These are phyloP conservation scores for Suhomyces sp. DNA, from an alignment of 805 yeast genomes.

Conservation along the genomic window DNA sequence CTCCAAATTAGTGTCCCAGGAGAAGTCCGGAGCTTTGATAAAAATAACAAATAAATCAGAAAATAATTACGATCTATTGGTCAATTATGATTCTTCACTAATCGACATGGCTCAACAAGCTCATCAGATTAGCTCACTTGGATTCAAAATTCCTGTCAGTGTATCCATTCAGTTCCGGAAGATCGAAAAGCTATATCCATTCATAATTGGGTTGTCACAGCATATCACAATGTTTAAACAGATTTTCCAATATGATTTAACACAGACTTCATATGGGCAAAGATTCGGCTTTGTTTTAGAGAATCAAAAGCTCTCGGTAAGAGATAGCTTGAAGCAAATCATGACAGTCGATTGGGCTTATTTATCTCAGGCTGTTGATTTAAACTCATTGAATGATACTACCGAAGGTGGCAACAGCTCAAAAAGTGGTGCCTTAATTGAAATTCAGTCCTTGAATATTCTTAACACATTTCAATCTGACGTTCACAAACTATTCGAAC, in stretches of 20 bases:
- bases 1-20: conserved; percentile 3
- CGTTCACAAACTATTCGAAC: conserved; percentile 18
- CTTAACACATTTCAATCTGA: conserved; percentile 23
- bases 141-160: conserved; percentile 56
- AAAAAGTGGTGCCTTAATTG: conserved; percentile 25
- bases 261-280: conserved; percentile 31
- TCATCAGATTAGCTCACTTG: conserved; percentile 46
- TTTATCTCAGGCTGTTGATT: conserved; percentile 48
- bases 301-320: conserved; percentile 30
- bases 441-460: conserved; percentile 20
- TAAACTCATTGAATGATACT: conserved; percentile 24
- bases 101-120: conserved; percentile 52
- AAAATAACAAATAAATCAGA: conserved; percentile 12
- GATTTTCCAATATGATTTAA: conserved; percentile 18
- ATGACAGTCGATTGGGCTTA: conserved; percentile 51
- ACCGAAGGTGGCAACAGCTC: conserved; percentile 25
- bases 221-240: conserved; percentile 42
- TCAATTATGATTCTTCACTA: conserved; percentile 51
- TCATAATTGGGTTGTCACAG: conserved; percentile 53
- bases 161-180: conserved; percentile 47
- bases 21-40: conserved; percentile 8
- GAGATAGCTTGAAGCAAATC: conserved; percentile 31
- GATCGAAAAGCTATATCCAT: conserved; percentile 53
- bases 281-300: conserved; percentile 43
- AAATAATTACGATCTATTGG: conserved; percentile 28